phyloP scores from a whole-genome alignment of 805 yeast genomes.

The Zygosaccharomyces bisporus region DNA sequence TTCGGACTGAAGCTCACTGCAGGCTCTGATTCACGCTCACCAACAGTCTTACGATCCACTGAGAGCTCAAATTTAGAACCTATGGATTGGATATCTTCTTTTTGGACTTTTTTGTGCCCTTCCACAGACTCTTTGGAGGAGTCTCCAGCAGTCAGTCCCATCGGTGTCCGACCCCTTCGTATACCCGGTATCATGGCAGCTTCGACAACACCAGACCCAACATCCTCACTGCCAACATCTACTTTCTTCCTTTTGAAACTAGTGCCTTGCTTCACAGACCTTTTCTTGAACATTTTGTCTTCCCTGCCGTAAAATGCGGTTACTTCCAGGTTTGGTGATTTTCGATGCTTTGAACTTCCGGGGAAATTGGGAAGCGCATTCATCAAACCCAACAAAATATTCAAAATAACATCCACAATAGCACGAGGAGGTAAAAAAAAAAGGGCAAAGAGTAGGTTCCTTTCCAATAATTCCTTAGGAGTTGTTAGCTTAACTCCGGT shows the following conservation, averaged over 20 bases:
- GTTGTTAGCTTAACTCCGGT: neutral
- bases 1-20: neutral
- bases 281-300: slow-evolving; percentile 28
- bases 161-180: neutral
- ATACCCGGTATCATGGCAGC: no score
- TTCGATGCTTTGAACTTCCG: neutral
- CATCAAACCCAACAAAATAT: neutral
- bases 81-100: slow-evolving; percentile 2
- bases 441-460: neutral
- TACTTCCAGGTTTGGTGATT: neutral
- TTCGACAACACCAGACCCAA: neutral
- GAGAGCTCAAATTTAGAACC: slow-evolving; percentile 10
- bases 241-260: slow-evolving; percentile 18
- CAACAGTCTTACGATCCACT: slow-evolving; percentile 12
- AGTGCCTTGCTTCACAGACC: slow-evolving; percentile 13
- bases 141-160: neutral
- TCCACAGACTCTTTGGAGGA: neutral
- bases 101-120: neutral
- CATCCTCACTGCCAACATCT: slow-evolving; percentile 3
- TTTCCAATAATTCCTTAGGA: neutral
- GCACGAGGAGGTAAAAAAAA: neutral
- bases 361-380: neutral
- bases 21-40: neutral
- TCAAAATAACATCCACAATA: neutral
- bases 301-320: neutral